Evolutionary conservation across 2,329 filamentous ascomycete genomes (phyloP).

Genomic region (Colletotrichum scovillei): DNA sequence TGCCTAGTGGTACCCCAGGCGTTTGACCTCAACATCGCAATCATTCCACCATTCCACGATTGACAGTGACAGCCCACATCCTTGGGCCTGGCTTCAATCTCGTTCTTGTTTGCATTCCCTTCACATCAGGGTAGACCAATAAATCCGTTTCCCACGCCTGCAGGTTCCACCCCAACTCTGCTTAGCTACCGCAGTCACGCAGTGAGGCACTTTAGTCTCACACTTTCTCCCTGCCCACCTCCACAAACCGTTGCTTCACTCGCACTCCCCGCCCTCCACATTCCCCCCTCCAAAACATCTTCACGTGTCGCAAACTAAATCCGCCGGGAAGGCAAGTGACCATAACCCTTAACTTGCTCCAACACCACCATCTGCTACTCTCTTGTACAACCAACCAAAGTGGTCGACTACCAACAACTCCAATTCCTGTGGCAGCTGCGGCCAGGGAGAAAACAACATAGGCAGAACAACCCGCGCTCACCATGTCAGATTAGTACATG

Average conservation of each 20-base stretch:
- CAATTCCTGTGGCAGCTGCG: background rate
- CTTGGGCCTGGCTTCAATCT: background rate
- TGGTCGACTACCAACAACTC: background rate
- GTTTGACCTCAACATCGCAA: background rate
- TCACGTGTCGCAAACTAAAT: constrained; percentile 20
- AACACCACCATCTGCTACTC: background rate
- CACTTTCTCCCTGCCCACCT: background rate
- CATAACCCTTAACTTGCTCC: background rate
- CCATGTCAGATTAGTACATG: background rate
- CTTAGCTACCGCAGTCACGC: background rate
- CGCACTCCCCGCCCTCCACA: background rate
- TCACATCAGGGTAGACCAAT: background rate
- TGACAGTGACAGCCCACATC: background rate
- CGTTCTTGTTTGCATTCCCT: background rate
- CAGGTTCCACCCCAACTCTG: background rate
- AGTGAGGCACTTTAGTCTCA: background rate
- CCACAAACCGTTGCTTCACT: background rate
- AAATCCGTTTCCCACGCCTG: background rate
- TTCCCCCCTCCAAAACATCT: background rate
- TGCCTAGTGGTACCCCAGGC: background rate
- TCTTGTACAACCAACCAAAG: background rate
- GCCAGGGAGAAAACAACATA: background rate
- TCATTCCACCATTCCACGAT: background rate
- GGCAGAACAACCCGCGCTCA: background rate
- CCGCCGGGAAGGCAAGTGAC: constrained; percentile 18